Evolutionary conservation across 352 stramenopile species (phyloP), one percentile per base, ranked within the genome.

Genomic region (Phytophthora hybrid): DNA sequence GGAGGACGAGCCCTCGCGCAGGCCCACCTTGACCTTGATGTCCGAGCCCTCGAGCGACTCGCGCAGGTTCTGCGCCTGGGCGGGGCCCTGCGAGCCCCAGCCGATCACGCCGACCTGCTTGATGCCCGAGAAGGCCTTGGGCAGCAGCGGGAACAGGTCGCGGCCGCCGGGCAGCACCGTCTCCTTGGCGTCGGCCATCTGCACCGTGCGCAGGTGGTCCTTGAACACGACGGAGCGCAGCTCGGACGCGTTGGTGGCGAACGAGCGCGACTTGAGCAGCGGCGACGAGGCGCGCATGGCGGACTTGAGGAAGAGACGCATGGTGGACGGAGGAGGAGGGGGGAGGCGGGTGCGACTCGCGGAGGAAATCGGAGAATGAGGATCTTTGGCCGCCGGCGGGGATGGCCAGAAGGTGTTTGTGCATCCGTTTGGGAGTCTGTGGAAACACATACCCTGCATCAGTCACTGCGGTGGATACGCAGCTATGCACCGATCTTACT

Each of bases 81-180:
- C 97, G 13, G 97, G 97, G 54, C 96, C 97, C 77, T 99, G 97
- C 41, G 97, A 99, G 80, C 97, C 97, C 97, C 97, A 99, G 77
- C 97, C 97, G 71, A 99, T 99, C 59, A 99, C 96, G 62, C 97
- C 97, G 76, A 99, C 97, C 78, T 98, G 91, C 80, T 98, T 98
- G 66, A 99, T 97, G 58, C 95, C 95, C 29, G 97, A 92, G 80
- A 99, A 99, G 26, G 97, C 97, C 81, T 99, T 95, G 44, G 95
- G 94, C 71, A 99, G 85, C 44, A 98, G 81, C 64, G 94, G 85
- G 85, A 99, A 99, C 46, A 99, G 89, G 87, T 99, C 88, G 73
- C 96, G 93, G 26, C 89, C 89, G 55, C 89, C 89, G 11, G 89
- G 87, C 41, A 95, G 82, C 66, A 95, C 88, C 26, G 83, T 90